A percentile compares a stretch with the other conserved stretches of the same genome.
Evolutionary conservation across 306 rosid species (phyloP).

Genomic region (Quercus berberidifolia): DNA sequence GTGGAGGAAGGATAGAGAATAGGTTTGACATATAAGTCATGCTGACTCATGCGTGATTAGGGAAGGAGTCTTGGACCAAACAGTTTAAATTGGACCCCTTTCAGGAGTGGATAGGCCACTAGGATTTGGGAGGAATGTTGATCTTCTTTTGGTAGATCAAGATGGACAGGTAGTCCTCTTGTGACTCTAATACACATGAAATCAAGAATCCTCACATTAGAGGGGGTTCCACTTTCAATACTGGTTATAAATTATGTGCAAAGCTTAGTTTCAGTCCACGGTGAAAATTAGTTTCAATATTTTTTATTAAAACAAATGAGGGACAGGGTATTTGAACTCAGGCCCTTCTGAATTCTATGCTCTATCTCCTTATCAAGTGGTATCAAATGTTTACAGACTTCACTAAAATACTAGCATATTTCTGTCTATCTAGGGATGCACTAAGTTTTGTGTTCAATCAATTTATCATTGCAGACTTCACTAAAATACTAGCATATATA

Average conservation of each 20-base stretch:
- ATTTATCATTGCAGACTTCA: too few relatives aligned
- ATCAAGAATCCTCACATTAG: neutral
- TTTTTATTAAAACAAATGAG: too few relatives aligned
- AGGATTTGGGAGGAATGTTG: neutral
- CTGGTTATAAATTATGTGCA: neutral
- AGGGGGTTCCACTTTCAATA: neutral
- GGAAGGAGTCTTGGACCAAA: neutral
- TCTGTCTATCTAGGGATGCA: too few relatives aligned
- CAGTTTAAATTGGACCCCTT: neutral
- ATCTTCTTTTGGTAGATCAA: neutral
- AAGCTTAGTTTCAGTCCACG: neutral
- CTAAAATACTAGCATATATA: too few relatives aligned
- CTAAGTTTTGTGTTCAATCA: too few relatives aligned
- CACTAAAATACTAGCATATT: too few relatives aligned
- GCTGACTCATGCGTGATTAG: neutral
- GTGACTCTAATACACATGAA: neutral
- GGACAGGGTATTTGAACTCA: too few relatives aligned
- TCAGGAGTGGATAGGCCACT: neutral
- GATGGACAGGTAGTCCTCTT: neutral
- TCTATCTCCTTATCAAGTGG: too few relatives aligned
- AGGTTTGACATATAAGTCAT: neutral
- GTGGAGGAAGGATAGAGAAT: neutral
- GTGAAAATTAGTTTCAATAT: neutral
- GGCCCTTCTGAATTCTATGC: too few relatives aligned
- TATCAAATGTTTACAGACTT: too few relatives aligned